phyloP scores from a whole-genome alignment of 2,329 filamentous ascomycete genomes.

The Trichoderma oligosporum region DNA sequence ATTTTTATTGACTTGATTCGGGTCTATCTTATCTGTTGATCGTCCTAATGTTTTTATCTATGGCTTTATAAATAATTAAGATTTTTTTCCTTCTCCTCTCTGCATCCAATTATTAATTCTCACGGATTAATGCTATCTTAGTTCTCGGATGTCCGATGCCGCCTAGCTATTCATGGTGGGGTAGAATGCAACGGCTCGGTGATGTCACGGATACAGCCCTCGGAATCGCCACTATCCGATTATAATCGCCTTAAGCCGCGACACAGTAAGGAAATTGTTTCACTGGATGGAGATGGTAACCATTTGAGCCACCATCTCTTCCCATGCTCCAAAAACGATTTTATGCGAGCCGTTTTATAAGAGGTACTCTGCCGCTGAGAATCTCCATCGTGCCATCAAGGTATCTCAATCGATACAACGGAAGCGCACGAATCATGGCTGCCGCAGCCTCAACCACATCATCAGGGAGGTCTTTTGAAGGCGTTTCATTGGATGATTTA shows the following conservation, averaged over 20 bases:
- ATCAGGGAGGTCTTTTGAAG: conserved; percentile 22
- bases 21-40: neutral
- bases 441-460: neutral
- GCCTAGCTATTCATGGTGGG: conserved; percentile 2
- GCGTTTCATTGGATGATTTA: conserved; percentile 49
- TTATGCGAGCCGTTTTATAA: neutral
- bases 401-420: neutral
- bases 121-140: neutral
- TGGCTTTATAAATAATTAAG: neutral
- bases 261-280: neutral
- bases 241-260: conserved; percentile 1
- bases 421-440: conserved; percentile 8
- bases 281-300: neutral
- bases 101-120: neutral
- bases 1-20: neutral
- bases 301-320: neutral
- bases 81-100: neutral
- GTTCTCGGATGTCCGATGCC: conserved; percentile 6
- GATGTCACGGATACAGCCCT: conserved; percentile 11
- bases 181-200: conserved; percentile 1
- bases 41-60: neutral
- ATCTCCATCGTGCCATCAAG: conserved; percentile 31
- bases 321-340: conserved; percentile 8
- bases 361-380: conserved; percentile 30
- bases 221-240: neutral